Evolutionary conservation across 768 basidiomycete genomes (phyloP), one percentile per base, ranked within the genome.

Genomic region (Termitomyces sp.): DNA sequence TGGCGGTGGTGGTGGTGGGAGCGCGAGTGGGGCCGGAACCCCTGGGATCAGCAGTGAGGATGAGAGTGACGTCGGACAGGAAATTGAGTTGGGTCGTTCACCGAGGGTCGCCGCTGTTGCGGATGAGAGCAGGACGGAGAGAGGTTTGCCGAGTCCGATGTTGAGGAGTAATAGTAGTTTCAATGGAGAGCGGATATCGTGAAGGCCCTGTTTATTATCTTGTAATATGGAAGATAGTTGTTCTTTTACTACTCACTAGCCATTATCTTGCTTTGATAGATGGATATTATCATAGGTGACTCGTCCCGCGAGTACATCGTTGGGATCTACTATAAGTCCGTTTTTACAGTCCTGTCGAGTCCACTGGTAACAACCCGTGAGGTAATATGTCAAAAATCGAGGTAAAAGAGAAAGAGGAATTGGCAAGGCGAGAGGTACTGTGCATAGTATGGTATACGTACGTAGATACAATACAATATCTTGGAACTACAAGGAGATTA

Each of bases 91-190:
- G 58, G 77, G 75, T 3, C 65, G 58, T 26, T 51, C 62, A 48
- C 60, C 52, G 30, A 58, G 64, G 24, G 61, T 46, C 13, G 28
- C 63, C 20, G 56, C 62, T 35, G 55, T 68, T 30, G 64, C 77
- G 48, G 80, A 83, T 57, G 80, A 78, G 64, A 84, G 80, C 64
- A 72, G 86, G 64, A 74, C 74, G 22, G 87, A 85, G 68, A 72
- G 85, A n/a, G 86, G 87, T 40, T 61, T 88, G 40, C 73, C 78
- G 49, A 88, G 85, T 65, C 87, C 87, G 6, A 76, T 83, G 61
- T 68, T 88, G 72, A 76, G 86, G 58, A 66, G 60, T 58, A 61
- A 45, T 35, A 66, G 51, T 42, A 40, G 63, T 50, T 61, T 65
- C 58, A 61, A 59, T 40, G 63, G 63, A 47, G 59, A 67, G 28